phyloP scores from a whole-genome alignment of 2,329 filamentous ascomycete genomes.

The Nigrospora oryzae region DNA sequence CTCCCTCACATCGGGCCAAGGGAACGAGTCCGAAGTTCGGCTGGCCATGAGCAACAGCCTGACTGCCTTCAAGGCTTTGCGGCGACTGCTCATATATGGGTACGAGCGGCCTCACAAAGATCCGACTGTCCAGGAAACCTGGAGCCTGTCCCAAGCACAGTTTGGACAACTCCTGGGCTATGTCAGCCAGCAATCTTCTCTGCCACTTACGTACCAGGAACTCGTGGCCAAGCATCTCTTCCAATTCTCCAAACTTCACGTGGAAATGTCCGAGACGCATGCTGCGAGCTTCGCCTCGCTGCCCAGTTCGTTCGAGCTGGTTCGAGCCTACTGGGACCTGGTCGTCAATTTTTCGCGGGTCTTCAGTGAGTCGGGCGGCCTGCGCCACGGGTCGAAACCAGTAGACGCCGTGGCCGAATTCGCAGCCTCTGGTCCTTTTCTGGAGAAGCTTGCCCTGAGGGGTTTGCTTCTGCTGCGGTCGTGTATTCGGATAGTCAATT shows the following conservation, averaged over 20 bases:
- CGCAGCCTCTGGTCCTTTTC: constrained; percentile 39
- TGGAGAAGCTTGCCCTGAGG: constrained; percentile 75
- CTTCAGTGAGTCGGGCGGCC: constrained; percentile 54
- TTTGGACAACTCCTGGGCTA: constrained; percentile 68
- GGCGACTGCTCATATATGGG: constrained; percentile 70
- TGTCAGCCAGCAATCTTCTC: constrained; percentile 45
- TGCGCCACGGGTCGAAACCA: constrained; percentile 34
- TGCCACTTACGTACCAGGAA: constrained; percentile 45
- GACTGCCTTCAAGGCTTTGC: constrained; percentile 67
- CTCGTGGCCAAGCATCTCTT: constrained; percentile 78
- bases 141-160: constrained; percentile 69
- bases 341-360: constrained; percentile 68
- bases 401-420: constrained; percentile 22
- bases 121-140: constrained; percentile 67
- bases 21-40: constrained; percentile 49
- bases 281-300: constrained; percentile 76
- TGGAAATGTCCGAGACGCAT: constrained; percentile 74
- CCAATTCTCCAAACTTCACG: constrained; percentile 85
- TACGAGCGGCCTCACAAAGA: constrained; percentile 81
- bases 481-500: constrained; percentile 79
- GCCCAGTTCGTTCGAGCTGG: constrained; percentile 69
- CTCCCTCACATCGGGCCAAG: constrained; percentile 48
- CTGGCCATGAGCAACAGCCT: constrained; percentile 70
- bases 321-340: constrained; percentile 78
- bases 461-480: constrained; percentile 74